phyloP scores from a whole-genome alignment of 2,329 filamentous ascomycete genomes.

The Monosporascus sp. region DNA sequence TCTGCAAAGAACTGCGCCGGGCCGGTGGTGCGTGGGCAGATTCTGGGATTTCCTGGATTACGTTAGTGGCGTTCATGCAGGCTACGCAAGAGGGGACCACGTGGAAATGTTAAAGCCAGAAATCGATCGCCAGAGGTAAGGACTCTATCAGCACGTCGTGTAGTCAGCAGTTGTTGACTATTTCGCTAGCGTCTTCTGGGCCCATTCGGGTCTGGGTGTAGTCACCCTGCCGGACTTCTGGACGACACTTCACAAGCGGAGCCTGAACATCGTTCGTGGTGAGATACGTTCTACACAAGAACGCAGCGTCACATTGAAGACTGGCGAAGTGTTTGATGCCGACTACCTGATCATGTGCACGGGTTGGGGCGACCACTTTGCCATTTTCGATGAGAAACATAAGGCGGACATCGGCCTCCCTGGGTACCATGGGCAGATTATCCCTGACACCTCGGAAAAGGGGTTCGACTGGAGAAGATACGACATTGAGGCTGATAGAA shows the following conservation, averaged over 20 bases:
- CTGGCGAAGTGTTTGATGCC: conserved; percentile 7
- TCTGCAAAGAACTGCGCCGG: conserved; percentile 10
- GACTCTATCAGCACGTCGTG: not conserved
- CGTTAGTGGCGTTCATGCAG: conserved; percentile 13
- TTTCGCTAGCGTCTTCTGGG: conserved; percentile 18
- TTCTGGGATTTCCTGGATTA: conserved; percentile 19
- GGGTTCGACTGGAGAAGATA: conserved; percentile 16
- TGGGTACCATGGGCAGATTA: conserved; percentile 3
- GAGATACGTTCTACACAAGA: conserved; percentile 11
- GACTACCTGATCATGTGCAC: conserved; percentile 25
- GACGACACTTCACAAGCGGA: conserved; percentile 15
- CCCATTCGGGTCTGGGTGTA: conserved; percentile 16
- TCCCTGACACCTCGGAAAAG: not conserved
- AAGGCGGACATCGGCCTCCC: conserved; percentile 18
- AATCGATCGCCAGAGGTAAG: conserved; percentile 19
- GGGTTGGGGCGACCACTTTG: conserved; percentile 22
- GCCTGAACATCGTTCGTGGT: conserved; percentile 12
- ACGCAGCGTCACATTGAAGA: conserved; percentile 11
- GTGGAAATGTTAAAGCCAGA: conserved; percentile 15
- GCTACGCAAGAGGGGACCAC: conserved; percentile 16
- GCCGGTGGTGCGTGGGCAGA: conserved; percentile 12
- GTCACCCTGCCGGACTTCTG: conserved; percentile 19
- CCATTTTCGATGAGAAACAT: conserved; percentile 18
- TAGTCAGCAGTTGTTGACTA: conserved; percentile 1
- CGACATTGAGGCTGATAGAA: conserved; percentile 15